These are phyloP conservation scores for Rhododendron ovatum DNA, from an alignment of 148 eudicot genomes.

Conservation along the genomic window DNA sequence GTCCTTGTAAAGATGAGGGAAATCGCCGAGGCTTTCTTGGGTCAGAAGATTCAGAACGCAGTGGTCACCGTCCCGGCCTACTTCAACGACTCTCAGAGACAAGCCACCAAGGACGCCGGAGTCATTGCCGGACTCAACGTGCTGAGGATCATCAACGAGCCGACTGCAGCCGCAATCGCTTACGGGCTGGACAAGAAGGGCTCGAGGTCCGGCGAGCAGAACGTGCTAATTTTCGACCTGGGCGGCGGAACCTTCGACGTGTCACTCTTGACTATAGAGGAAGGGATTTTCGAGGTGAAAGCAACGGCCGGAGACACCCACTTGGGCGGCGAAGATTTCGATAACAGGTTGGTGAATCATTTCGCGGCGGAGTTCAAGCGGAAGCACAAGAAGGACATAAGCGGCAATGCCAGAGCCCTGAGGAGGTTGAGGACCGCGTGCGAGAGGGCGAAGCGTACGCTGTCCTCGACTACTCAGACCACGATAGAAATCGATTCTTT, in stretches of 20 bases:
- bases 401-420: conserved; percentile 1
- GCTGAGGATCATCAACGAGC: conserved; percentile 9
- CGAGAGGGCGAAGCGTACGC: background rate
- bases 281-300: conserved; percentile 10
- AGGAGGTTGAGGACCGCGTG: conserved; percentile 11
- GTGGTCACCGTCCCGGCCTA: conserved; percentile 7
- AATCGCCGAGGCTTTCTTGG: background rate
- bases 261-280: background rate
- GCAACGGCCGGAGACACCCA: conserved; percentile 13
- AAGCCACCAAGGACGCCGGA: conserved; percentile 9
- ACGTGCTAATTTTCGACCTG: conserved; percentile 2
- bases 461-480: background rate
- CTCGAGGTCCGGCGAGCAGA: conserved; percentile 1
- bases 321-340: conserved; percentile 7
- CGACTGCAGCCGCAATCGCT: conserved; percentile 8
- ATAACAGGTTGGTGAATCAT: conserved; percentile 8
- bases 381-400: conserved; percentile 13
- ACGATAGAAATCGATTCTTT: conserved; percentile 7
- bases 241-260: conserved; percentile 9
- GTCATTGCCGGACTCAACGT: background rate
- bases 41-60: background rate
- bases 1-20: background rate
- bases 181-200: conserved; percentile 8
- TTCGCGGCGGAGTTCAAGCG: conserved; percentile 6
- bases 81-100: conserved; percentile 10